Conservation (phyloP, 306 rosid species). For the Glycine tomentella region DNA sequence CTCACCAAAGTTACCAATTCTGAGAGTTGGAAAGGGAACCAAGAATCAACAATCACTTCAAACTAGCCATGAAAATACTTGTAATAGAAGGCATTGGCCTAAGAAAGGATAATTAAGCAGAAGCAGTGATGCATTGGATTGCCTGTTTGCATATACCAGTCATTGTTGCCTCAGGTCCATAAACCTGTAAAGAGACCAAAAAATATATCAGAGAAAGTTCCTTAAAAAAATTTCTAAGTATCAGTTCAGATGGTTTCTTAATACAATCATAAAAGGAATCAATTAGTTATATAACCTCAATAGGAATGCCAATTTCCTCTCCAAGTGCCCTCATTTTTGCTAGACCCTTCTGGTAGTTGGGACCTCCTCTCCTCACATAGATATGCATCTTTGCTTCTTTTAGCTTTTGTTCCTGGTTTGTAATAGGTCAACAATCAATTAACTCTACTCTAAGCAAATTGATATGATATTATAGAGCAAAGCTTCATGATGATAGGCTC, state of each 20-base stretch:
- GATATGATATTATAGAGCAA: not conserved
- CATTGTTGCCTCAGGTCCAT: conserved; percentile 99
- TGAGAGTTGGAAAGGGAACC: conserved; percentile 41
- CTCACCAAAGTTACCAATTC: conserved; percentile 30
- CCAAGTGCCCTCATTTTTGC: conserved; percentile 94
- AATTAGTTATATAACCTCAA: conserved; percentile 67
- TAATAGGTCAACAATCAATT: conserved; percentile 43
- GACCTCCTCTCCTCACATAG: conserved; percentile 99
- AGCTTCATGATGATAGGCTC: conserved; percentile 22
- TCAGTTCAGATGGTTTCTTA: conserved; percentile 19
- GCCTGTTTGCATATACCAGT: conserved; percentile 98
- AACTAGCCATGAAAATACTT: conserved; percentile 39
- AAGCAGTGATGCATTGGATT: conserved; percentile 88
- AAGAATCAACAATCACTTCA: conserved; percentile 43
- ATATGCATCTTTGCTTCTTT: conserved; percentile 86
- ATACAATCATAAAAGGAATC: conserved; percentile 18
- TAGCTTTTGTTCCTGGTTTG: conserved; percentile 81
- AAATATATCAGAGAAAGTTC: conserved; percentile 27
- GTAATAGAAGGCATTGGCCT: conserved; percentile 3
- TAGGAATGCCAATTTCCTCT: conserved; percentile 91
- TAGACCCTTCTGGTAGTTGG: conserved; percentile 92
- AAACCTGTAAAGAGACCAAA: conserved; percentile 67
- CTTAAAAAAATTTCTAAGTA: conserved; percentile 1
- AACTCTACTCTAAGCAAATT: conserved; percentile 9
- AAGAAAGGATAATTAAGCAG: conserved; percentile 54